These are phyloP conservation scores for Thoreauomyces humboldtii DNA, from an alignment of 192 early-diverging fungal species.

Conservation along the genomic window DNA sequence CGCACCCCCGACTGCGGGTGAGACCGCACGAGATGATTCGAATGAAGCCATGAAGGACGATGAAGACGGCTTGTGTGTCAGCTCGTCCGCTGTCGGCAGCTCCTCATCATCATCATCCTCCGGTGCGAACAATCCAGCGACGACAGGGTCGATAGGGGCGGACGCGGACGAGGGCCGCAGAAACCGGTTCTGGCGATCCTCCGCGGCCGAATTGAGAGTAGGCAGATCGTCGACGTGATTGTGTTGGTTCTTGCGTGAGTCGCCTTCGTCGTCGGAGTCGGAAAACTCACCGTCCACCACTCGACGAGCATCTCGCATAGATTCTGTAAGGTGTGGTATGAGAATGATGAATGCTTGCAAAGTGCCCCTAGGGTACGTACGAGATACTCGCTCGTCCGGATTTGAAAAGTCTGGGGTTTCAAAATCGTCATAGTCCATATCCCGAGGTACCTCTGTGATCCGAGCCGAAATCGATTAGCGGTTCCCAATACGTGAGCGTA, in stretches of 20 bases:
- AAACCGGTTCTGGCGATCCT: too few species aligned
- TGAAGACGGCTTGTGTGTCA: too few species aligned
- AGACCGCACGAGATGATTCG: not conserved
- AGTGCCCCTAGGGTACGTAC: too few species aligned
- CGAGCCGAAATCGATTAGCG: not conserved
- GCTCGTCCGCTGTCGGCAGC: too few species aligned
- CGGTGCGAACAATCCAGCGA: too few species aligned
- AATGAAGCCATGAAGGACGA: too few species aligned
- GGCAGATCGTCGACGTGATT: conserved; percentile 28
- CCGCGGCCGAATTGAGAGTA: too few species aligned
- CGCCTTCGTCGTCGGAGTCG: conserved; percentile 74
- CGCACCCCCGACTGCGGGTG: not conserved
- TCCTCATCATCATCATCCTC: too few species aligned
- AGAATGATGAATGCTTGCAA: not conserved
- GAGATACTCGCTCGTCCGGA: too few species aligned
- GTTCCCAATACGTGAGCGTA: not conserved
- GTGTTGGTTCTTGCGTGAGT: conserved; percentile 29
- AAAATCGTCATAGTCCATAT: conserved; percentile 68
- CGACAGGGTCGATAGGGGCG: too few species aligned
- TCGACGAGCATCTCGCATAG: conserved; percentile 58
- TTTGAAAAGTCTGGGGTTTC: too few species aligned
- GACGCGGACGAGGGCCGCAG: too few species aligned
- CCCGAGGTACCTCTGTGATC: conserved; percentile 65
- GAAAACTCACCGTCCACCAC: conserved; percentile 72
- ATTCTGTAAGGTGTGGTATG: conserved; percentile 34